Base-by-base conservation (phyloP, 768 basidiomycete species). In the Leccinellum rugosiceps region DNA sequence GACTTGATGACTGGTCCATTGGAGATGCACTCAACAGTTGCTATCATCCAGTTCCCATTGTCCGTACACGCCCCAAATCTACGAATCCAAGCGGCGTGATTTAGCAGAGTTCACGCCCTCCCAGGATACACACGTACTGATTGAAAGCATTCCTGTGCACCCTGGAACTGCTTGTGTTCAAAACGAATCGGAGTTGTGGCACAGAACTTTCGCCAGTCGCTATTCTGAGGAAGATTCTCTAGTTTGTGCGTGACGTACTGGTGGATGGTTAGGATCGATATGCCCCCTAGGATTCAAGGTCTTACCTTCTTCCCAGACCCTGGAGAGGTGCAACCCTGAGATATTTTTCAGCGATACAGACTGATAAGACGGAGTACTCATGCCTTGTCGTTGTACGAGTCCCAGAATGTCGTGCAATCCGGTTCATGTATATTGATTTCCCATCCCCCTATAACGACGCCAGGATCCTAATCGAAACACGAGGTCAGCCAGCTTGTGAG, bases 191-290 rank as follows among this genome's bases (percentile, higher is more conserved):
- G 74, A 0, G 74, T 75, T 2, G 74, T 72, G 1, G 72, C 70
- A 50, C 73, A 74, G 55, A 75, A 73, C 15, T 69, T 65, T 14
- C 48, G 58, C 73, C 72, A 75, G n/a, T 73, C 62, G 19, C 59
- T 55, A 6, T 62, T 57, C 8, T 50, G 6, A 0, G 65, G 72
- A 13, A 75, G 53, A 35, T 71, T 64, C 50, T 59, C 57, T 6
- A 75, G 52, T 21, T 63, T 64, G 6, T 70, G 65, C 14, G 68
- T 65, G 34, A 69, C 57, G 30, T 59, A 58, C 74, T 75, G 34
- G n/a, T 21, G 15, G 14, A 17, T 46, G 53, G 31, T 2, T 31
- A 58, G 55, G 30, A 1, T 26, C 6, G 11, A 21, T 43, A 6
- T 13, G 25, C 8, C 21, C 28, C 23, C 4, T 9, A n/a, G 4